These are phyloP conservation scores for Phanerochaete sordida DNA, from an alignment of 768 basidiomycete genomes.

Conservation along the genomic window DNA sequence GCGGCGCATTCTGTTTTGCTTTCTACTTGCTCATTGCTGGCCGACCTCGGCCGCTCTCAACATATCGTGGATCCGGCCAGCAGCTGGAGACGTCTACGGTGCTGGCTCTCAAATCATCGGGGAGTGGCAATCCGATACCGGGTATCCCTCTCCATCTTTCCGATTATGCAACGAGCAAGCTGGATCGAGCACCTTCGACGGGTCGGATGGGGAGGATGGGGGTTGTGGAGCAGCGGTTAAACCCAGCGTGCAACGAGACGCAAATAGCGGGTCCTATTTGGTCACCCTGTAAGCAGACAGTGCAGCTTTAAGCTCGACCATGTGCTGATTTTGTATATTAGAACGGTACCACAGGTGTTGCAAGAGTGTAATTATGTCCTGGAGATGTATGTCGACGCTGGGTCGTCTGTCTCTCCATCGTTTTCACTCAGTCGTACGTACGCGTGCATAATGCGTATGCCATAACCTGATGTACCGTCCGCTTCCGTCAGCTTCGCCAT, in stretches of 20 bases:
- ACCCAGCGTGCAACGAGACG: constrained; percentile 23
- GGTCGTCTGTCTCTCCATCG: constrained; percentile 23
- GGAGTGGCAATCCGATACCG: constrained; percentile 2
- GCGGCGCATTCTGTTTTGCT: background rate
- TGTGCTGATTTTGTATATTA: background rate
- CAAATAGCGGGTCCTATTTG: constrained; percentile 19
- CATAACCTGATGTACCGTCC: too few relatives aligned
- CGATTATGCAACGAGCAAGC: background rate
- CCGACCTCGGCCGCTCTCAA: background rate
- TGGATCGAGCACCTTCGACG: background rate
- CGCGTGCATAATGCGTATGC: background rate
- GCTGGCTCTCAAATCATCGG: constrained; percentile 4
- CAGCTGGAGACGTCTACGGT: constrained; percentile 6
- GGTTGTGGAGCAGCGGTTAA: constrained; percentile 18
- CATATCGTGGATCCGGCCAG: constrained; percentile 3
- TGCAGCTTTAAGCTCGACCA: background rate
- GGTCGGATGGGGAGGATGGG: background rate
- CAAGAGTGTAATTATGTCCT: constrained; percentile 10
- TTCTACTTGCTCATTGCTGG: background rate
- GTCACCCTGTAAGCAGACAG: constrained; percentile 20
- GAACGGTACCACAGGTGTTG: constrained; percentile 21
- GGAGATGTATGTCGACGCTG: constrained; percentile 28
- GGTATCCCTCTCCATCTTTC: background rate
- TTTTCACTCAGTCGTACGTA: constrained; percentile 29
- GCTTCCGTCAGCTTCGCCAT: background rate